Percentiles rank a stretch among this genome's conserved stretches.
Evolutionary conservation across 495 filamentous ascomycete species (phyloP).

Genomic region (Chlorociboria aeruginascens): DNA sequence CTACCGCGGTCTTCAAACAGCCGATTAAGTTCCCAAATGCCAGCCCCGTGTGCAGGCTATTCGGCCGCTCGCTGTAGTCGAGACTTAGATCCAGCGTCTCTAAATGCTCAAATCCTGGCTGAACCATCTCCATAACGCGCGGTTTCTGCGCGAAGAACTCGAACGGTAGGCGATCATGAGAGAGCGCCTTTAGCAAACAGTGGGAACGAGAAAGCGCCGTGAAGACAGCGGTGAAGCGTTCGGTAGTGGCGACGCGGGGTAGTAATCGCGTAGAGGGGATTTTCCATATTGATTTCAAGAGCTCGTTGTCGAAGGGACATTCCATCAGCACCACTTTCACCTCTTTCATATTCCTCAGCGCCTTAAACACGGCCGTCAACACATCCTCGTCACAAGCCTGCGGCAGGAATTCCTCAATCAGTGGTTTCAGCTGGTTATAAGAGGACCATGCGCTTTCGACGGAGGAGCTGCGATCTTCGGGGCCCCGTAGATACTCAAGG

Average conservation of each 20-base stretch:
- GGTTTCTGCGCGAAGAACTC: constrained; percentile 15
- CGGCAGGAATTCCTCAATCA: constrained; percentile 8
- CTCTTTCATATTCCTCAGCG: constrained; percentile 3
- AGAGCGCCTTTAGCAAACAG: neutral
- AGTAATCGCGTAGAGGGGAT: constrained; percentile 13
- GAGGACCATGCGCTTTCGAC: neutral
- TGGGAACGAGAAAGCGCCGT: neutral
- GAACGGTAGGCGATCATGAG: constrained; percentile 14
- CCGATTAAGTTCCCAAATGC: constrained; percentile 6
- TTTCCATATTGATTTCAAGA: constrained; percentile 7
- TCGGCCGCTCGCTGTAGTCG: constrained; percentile 13
- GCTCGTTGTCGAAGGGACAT: constrained; percentile 10
- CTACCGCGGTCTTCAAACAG: neutral
- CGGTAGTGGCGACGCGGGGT: constrained; percentile 6
- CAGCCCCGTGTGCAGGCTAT: constrained; percentile 3
- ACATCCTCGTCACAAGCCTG: constrained; percentile 1
- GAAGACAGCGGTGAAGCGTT: constrained; percentile 10
- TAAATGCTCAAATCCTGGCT: constrained; percentile 2
- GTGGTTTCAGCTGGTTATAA: neutral
- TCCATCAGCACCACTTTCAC: constrained; percentile 6
- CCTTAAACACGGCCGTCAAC: neutral
- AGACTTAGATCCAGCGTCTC: constrained; percentile 5
- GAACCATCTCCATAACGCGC: neutral
- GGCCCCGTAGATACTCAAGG: constrained; percentile 6
- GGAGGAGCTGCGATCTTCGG: constrained; percentile 1